Base-by-base conservation (phyloP, 2,329 filamentous ascomycete genomes). In the Pyrenophora graminea region DNA sequence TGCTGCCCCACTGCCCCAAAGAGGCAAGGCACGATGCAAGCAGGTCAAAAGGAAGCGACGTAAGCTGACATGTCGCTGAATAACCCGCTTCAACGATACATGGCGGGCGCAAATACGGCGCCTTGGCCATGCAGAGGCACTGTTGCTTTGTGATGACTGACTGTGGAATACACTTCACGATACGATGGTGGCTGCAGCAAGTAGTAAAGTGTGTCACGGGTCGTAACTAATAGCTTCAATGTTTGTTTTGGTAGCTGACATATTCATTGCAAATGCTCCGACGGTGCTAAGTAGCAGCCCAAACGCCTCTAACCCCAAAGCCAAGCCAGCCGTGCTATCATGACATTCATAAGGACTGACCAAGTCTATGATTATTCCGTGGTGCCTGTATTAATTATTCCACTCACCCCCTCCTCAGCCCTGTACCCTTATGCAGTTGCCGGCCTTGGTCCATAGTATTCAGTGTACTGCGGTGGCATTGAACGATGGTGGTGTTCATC, bases 401-500 rank as follows among this genome's bases (percentile, higher is more conserved):
- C 9, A 30, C 15, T 30, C 19, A 12, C 12, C 27, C 10, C 27
- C 9, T 10, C 27, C 9, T 12, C 4, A 23, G n/a, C n/a, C 9
- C 32, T 30, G n/a, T 33, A 17, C 15, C 34, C 7, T 31, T 19
- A 18, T n/a, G 6, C 19, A 1, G 13, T 32, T 33, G 23, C 8
- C 30, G 9, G 17, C 13, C 10, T 10, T 13, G 9, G 9, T 15
- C 18, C 36, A 21, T 19, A n/a, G 17, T 21, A 6, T 8, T 31
- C 32, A 13, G 10, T 50, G 51, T 79, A 79, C n/a, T 72, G 72
- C 1, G 77, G 77, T 37, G 72, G 76, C 3, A 45, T 58, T 21
- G 43, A 48, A 30, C 71, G 53, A 13, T 72, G 70, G 9, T 62
- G 59, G 8, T 66, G 3, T 21, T 21, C 62, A 13, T 75, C 68